Percentiles rank a stretch among this genome's conserved stretches.
phyloP scores from a whole-genome alignment of 108 stramenopile species.

The Epipyxis sp. region DNA sequence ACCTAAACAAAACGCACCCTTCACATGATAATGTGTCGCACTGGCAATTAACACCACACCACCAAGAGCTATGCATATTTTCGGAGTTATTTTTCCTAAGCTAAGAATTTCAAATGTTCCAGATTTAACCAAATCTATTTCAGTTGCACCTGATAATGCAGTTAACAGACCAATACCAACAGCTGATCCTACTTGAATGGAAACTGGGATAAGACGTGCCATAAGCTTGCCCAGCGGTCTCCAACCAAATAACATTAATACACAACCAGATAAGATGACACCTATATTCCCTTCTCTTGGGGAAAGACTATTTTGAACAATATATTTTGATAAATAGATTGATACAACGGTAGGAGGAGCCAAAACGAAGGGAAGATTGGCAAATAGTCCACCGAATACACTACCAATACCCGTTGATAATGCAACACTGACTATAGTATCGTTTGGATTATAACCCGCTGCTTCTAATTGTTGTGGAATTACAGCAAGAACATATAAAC shows the following conservation, averaged over 20 bases:
- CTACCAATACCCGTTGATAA: background rate
- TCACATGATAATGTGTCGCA: constrained; percentile 15
- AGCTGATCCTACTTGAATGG: constrained; percentile 32
- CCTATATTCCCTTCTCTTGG: background rate
- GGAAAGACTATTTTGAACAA: background rate
- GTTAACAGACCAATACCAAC: constrained; percentile 31
- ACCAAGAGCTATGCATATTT: constrained; percentile 9
- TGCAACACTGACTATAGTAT: constrained; percentile 6
- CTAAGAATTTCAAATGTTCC: constrained; percentile 9
- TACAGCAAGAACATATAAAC: constrained; percentile 18
- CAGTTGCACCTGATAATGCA: constrained; percentile 26
- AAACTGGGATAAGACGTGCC: background rate
- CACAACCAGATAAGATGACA: constrained; percentile 13
- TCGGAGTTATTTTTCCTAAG: constrained; percentile 19
- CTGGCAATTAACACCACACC: constrained; percentile 18
- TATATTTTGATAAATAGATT: constrained; percentile 8
- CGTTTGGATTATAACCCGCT: constrained; percentile 10
- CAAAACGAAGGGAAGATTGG: constrained; percentile 26
- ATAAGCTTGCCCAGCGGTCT: constrained; percentile 8
- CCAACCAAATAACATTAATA: constrained; percentile 31
- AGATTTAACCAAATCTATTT: background rate
- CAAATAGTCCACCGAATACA: constrained; percentile 19
- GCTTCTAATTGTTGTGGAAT: constrained; percentile 24
- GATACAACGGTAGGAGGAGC: constrained; percentile 30
- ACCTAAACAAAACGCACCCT: constrained; percentile 23